phyloP scores from a whole-genome alignment of 306 rosid species.

The Geum urbanum region DNA sequence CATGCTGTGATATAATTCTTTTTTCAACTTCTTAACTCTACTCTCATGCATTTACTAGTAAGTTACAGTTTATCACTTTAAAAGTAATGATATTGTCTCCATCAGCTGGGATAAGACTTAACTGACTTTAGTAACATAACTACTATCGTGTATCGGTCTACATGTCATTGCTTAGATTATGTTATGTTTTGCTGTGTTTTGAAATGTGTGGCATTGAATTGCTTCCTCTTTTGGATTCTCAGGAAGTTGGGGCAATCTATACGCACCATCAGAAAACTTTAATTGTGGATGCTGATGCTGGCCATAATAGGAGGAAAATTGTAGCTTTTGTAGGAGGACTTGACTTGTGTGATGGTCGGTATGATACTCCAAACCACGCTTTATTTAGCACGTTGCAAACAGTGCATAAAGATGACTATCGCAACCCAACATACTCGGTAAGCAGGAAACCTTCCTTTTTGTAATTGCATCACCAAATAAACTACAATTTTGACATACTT shows the following conservation, averaged over 20 bases:
- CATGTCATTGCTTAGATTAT: background rate
- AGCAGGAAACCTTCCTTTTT: slow-evolving; percentile 25
- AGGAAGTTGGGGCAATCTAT: slow-evolving; percentile 92
- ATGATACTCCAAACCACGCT: slow-evolving; percentile 79
- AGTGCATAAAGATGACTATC: slow-evolving; percentile 84
- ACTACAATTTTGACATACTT: background rate
- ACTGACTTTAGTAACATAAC: background rate
- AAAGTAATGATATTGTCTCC: no score
- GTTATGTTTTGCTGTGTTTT: slow-evolving; percentile 8
- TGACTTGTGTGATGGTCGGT: slow-evolving; percentile 93
- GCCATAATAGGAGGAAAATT: slow-evolving; percentile 66
- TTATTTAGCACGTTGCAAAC: slow-evolving; percentile 70
- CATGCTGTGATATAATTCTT: background rate
- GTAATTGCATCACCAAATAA: slow-evolving; percentile 15
- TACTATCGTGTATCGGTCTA: background rate
- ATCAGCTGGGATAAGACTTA: background rate
- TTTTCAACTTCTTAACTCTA: background rate
- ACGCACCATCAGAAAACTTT: slow-evolving; percentile 99
- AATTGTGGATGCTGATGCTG: slow-evolving; percentile 91
- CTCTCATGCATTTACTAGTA: background rate
- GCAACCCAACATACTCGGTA: slow-evolving; percentile 91
- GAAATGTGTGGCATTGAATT: slow-evolving; percentile 14
- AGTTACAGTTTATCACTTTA: no score
- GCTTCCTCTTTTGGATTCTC: slow-evolving; percentile 31
- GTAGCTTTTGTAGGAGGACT: slow-evolving; percentile 96